Percentiles rank a stretch among this genome's conserved stretches.
Conservation (phyloP, 192 early-diverging fungal genomes). For the Gryganskiella cystojenkinii region DNA sequence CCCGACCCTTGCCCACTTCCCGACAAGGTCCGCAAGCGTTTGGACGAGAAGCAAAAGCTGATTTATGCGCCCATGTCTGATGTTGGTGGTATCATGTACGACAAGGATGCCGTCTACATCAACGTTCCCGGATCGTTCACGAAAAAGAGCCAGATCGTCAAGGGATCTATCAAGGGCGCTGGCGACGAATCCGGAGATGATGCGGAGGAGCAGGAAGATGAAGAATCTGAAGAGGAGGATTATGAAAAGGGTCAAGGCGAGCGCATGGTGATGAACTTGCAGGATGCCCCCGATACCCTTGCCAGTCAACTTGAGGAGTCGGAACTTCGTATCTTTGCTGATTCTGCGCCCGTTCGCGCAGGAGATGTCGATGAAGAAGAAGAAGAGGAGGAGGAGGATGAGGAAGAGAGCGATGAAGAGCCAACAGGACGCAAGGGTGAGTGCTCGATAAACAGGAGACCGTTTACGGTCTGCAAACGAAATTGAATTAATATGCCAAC, state of each 20-base stretch:
- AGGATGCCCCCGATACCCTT: conserved; percentile 82
- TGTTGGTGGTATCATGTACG: conserved; percentile 98
- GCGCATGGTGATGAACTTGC: conserved; percentile 92
- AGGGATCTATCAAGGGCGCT: conserved; percentile 49
- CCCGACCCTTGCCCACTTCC: conserved; percentile 98
- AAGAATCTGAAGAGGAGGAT: conserved; percentile 57
- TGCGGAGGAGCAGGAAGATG: conserved; percentile 46
- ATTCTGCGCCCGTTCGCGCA: conserved; percentile 68
- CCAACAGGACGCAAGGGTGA: conserved; percentile 56
- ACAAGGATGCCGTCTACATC: conserved; percentile 99
- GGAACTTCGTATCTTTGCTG: conserved; percentile 75
- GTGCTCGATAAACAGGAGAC: too few relatives aligned
- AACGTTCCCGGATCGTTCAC: conserved; percentile 90
- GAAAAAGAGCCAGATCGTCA: conserved; percentile 60
- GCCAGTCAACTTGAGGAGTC: conserved; percentile 75
- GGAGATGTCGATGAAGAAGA: conserved; percentile 48
- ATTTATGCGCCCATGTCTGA: conserved; percentile 99
- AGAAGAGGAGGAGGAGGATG: conserved; percentile 58
- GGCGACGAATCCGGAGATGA: conserved; percentile 42
- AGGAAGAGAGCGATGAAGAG: conserved; percentile 56
- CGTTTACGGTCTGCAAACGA: too few relatives aligned
- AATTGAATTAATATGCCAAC: not conserved
- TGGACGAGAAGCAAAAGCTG: conserved; percentile 95
- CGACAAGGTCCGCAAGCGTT: conserved; percentile 87
- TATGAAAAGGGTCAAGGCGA: conserved; percentile 79